phyloP scores from a whole-genome alignment of 1,284 basidiomycete genomes.

The Ceratobasidium sp. region DNA sequence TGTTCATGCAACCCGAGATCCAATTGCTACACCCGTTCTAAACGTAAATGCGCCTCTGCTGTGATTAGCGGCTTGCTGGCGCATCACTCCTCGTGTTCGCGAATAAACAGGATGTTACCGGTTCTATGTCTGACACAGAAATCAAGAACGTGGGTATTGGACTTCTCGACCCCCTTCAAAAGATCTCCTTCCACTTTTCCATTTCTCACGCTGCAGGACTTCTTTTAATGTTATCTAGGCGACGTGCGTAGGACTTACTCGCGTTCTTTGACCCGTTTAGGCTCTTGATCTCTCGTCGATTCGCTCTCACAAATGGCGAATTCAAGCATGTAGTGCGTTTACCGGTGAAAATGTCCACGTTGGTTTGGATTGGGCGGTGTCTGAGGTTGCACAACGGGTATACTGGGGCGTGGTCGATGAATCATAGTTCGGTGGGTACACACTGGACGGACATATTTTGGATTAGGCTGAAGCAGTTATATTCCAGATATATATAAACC shows the following conservation, averaged over 20 bases:
- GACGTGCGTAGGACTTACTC: neutral
- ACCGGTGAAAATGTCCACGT: slow-evolving; percentile 84
- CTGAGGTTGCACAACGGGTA: slow-evolving; percentile 82
- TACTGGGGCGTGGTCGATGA: slow-evolving; percentile 60
- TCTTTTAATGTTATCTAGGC: no score
- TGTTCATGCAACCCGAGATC: slow-evolving; percentile 47
- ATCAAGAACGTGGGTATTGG: slow-evolving; percentile 75
- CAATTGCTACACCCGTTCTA: neutral
- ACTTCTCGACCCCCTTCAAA: neutral
- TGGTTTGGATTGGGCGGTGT: slow-evolving; percentile 94
- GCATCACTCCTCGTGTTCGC: slow-evolving; percentile 96
- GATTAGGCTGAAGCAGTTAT: no score
- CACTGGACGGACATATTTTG: no score
- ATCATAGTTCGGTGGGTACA: no score
- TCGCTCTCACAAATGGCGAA: slow-evolving; percentile 88
- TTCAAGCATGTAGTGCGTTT: slow-evolving; percentile 90
- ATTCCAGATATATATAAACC: no score
- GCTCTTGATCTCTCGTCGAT: slow-evolving; percentile 78
- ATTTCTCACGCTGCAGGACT: no score
- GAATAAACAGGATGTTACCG: slow-evolving; percentile 97
- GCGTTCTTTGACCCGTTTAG: slow-evolving; percentile 54
- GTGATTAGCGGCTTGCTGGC: slow-evolving; percentile 80
- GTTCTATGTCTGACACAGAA: slow-evolving; percentile 82
- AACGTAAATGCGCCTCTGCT: no score
- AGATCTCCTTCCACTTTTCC: no score